phyloP scores from a whole-genome alignment of 306 rosid genomes.

The Medicago ruthenica region DNA sequence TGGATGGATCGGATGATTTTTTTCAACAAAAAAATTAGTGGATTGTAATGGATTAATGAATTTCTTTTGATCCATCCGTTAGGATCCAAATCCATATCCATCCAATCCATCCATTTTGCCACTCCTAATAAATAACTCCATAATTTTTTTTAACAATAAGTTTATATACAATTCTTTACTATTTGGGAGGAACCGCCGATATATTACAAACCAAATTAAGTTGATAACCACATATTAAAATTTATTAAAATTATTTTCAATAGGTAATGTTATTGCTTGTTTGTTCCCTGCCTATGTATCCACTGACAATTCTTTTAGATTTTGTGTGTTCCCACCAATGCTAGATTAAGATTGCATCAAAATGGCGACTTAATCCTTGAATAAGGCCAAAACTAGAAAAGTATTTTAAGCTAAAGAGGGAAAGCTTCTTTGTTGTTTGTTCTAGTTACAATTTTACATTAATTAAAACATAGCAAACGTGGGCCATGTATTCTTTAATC shows the following conservation, averaged over 20 bases:
- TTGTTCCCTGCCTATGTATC: conserved; percentile 25
- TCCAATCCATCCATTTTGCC: too few species aligned
- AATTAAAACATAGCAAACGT: not conserved
- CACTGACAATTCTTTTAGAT: conserved; percentile 36
- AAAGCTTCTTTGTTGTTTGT: conserved; percentile 20
- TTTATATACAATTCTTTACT: not conserved
- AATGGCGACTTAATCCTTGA: conserved; percentile 17
- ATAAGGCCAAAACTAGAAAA: conserved; percentile 32
- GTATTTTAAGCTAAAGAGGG: not conserved
- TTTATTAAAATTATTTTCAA: not conserved
- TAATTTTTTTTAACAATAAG: too few species aligned
- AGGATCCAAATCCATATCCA: too few species aligned
- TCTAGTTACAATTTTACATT: not conserved
- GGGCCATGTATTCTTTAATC: conserved; percentile 37
- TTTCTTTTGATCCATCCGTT: too few species aligned
- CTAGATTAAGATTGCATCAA: conserved; percentile 40
- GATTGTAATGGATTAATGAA: too few species aligned
- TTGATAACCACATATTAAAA: not conserved
- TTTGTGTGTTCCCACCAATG: conserved; percentile 21
- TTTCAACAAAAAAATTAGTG: too few species aligned
- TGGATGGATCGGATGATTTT: too few species aligned
- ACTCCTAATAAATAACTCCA: too few species aligned
- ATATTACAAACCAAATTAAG: not conserved
- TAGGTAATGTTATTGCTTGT: not conserved
- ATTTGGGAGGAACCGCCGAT: not conserved